Base-by-base conservation (phyloP, 768 basidiomycete species). In the Lactarius tabidus region DNA sequence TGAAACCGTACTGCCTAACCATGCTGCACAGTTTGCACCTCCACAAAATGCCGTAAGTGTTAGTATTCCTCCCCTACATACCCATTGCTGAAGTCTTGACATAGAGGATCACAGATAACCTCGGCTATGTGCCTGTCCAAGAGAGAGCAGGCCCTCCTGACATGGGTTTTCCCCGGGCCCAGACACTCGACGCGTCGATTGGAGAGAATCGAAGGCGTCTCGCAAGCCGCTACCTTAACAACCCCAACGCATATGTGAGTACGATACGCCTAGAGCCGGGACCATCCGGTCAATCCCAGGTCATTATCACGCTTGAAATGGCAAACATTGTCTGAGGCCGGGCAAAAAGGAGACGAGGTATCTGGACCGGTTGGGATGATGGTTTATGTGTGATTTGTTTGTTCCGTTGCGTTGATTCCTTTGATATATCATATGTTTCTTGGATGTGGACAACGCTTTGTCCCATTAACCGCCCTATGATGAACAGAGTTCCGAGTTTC, bases 221-320 rank as follows among this genome's bases (percentile, higher is more conserved):
- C 17, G 63, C 63, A 4, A 17, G 18, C 6, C 29, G n/a, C 14
- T 58, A 63, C 38, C 15, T 63, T n/a, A 58, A 63, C 57, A 58
- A 53, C 38, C 57, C 57, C 1, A 35, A 31, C 2, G 26, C 57
- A 3, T 38, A 41, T 5, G 33, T 63, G 1, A 33, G 38, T 28
- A 26, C 6, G 3, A n/a, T 58, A 28, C 31, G n/a, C n/a, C 18
- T 53, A 18, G 57, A 58, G 35, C 39, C 14, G 2, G n/a, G 45
- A 9, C 35, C 38, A 8, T 41, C 57, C 18, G 57, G 63, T 52
- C 57, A 29, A 38, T 20, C 39, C 2, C 45, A 38, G 39, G 57
- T 58, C 5, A 29, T 58, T n/a, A 63, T 63, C 29, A 29, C 18
- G n/a, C n/a, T 58, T 6, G 63, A 63, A 17, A 41, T 58, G n/a